Evolutionary conservation across 2,329 filamentous ascomycete species (phyloP).

Genomic region (Neofusicoccum parvum): DNA sequence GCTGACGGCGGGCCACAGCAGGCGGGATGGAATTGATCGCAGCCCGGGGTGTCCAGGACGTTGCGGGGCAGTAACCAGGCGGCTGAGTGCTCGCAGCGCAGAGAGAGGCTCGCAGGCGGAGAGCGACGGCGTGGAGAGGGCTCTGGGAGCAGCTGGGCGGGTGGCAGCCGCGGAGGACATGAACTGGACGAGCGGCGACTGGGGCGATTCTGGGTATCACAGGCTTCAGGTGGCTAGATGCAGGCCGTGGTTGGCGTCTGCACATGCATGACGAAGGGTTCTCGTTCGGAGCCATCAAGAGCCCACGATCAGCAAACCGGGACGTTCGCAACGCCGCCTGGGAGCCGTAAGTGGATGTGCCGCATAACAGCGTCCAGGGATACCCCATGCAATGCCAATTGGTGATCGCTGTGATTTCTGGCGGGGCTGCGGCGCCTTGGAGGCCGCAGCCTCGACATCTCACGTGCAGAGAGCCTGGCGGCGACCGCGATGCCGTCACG

Average conservation of each 20-base stretch:
- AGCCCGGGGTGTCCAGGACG: neutral
- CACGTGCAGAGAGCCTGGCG: neutral
- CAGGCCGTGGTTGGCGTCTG: slow-evolving; percentile 19
- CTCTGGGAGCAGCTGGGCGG: neutral
- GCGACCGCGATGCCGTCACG: slow-evolving; percentile 1
- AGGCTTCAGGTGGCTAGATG: slow-evolving; percentile 20
- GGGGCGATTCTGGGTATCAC: slow-evolving; percentile 18
- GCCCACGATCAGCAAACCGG: slow-evolving; percentile 6
- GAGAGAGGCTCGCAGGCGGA: neutral
- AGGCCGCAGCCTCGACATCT: neutral
- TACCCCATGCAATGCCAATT: slow-evolving; percentile 14
- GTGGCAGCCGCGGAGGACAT: slow-evolving; percentile 10
- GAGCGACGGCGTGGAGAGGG: neutral
- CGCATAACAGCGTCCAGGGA: neutral
- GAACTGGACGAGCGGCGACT: slow-evolving; percentile 13
- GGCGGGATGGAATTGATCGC: slow-evolving; percentile 7
- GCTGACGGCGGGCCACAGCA: neutral
- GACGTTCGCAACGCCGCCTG: neutral
- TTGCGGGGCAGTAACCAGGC: neutral
- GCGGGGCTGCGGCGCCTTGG: slow-evolving; percentile 1
- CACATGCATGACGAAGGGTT: slow-evolving; percentile 18
- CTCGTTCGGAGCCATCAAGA: neutral
- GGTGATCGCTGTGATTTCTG: neutral
- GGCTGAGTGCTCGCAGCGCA: neutral
- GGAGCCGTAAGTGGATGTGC: slow-evolving; percentile 2